A percentile compares a stretch with the other conserved stretches of the same genome.
Evolutionary conservation across 129 eudicot genomes (phyloP).

Genomic region (Apium graveolens): DNA sequence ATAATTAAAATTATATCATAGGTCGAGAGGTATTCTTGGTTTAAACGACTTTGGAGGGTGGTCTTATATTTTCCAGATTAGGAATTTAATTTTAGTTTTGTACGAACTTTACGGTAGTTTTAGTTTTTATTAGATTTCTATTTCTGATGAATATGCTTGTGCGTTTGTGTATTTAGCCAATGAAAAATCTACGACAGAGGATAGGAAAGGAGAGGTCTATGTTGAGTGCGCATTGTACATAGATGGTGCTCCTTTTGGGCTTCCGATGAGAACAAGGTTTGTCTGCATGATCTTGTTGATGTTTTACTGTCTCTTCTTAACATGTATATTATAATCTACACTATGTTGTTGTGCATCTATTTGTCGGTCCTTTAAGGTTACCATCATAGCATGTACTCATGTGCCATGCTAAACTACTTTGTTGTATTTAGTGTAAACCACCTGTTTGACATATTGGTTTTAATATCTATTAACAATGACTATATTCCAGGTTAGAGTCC

Average conservation of each 20-base stretch:
- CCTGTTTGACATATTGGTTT: neutral
- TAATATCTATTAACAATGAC: conserved; percentile 9
- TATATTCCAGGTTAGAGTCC: conserved; percentile 60
- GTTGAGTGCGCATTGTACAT: conserved; percentile 89
- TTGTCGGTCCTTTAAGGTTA: neutral
- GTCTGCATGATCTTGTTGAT: neutral
- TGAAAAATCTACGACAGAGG: conserved; percentile 45
- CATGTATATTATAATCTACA: neutral
- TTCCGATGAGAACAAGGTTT: conserved; percentile 94
- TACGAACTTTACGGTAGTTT: neutral
- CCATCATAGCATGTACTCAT: neutral
- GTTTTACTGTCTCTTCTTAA: neutral
- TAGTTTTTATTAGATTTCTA: neutral
- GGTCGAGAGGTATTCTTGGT: neutral
- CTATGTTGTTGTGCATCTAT: neutral
- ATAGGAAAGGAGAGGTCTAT: conserved; percentile 70
- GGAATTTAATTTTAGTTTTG: neutral
- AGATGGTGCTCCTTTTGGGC: conserved; percentile 99
- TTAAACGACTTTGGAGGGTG: neutral
- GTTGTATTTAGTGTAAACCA: neutral
- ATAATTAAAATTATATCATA: neutral
- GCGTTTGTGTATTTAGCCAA: conserved; percentile 34
- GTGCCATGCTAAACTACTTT: neutral
- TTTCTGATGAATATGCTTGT: neutral
- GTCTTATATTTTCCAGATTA: neutral